phyloP scores from a whole-genome alignment of 208 protist genomes.

The Leishmania amazonensis region DNA sequence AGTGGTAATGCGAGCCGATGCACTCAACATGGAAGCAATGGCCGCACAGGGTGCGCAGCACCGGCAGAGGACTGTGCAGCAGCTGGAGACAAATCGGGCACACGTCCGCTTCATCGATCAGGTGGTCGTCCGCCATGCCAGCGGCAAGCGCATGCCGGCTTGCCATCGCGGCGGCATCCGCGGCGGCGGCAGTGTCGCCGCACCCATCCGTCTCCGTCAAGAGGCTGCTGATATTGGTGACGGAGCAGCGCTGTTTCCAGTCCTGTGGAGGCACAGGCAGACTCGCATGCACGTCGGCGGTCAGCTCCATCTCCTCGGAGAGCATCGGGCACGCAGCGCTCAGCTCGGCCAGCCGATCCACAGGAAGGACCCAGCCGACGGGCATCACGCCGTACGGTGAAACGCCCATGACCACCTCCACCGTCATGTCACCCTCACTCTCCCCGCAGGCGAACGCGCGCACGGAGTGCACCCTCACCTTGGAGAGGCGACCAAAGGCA shows the following conservation, averaged over 20 bases:
- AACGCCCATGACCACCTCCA: constrained; percentile 28
- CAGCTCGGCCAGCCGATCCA: constrained; percentile 22
- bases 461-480: constrained; percentile 26
- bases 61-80: constrained; percentile 26
- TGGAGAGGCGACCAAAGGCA: constrained; percentile 19
- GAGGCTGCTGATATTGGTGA: constrained; percentile 14
- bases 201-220: not conserved
- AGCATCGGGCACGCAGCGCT: constrained; percentile 5
- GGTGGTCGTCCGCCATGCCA: not conserved
- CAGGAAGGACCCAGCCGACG: constrained; percentile 36
- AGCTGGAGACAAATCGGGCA: constrained; percentile 48
- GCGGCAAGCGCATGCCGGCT: not conserved
- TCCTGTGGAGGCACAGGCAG: constrained; percentile 15
- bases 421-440: constrained; percentile 1
- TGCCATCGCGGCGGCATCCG: not conserved
- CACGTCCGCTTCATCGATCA: constrained; percentile 23
- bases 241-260: constrained; percentile 26
- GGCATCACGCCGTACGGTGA: constrained; percentile 35
- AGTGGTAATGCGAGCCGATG: constrained; percentile 34
- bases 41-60: constrained; percentile 39
- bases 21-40: constrained; percentile 66
- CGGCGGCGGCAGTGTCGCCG: not conserved
- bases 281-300: constrained; percentile 14
- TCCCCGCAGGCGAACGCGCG: constrained; percentile 6
- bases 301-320: constrained; percentile 21